Base-by-base conservation (phyloP, 1,139 yeast genomes). In the Lodderomyces beijingensis region DNA sequence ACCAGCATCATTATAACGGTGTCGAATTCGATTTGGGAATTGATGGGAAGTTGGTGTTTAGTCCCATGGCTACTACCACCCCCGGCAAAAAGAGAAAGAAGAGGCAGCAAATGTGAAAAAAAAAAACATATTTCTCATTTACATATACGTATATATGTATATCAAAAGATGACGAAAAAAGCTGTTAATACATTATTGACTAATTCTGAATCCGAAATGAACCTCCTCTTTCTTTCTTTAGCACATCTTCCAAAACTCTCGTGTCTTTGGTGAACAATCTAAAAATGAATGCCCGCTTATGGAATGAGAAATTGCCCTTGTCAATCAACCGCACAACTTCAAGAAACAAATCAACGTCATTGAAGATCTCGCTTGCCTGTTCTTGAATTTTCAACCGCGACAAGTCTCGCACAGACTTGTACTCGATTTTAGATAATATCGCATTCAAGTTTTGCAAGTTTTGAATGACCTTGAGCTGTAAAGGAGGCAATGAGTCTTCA, bases 241-340 rank as follows among this genome's bases (percentile, higher is more conserved):
- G 61, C 34, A 77, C 51, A 22, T 57, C 57, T 42, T 82, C 91
- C 50, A 85, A 57, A 28, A 81, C 62, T 21, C 62, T 63, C 4
- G 74, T 65, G 10, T 25, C 15, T 43, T 75, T 74, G 31, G 73
- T 69, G 48, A 87, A 80, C 38, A 85, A 59, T 33, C 80, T 89
- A 45, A 87, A 70, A 7, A 88, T 65, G 47, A 79, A 83, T 44
- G 77, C 70, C 27, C 95, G 59, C 25, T 78, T 77, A 7, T 74
- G 72, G 30, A 71, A 74, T 38, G 81, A 75, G 57, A 78, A 85
- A 38, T 75, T 74, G 45, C 82, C 88, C 35, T 67, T 65, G 38
- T 81, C 88, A 44, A 88, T 65, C 37, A 82, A 62, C 33, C 70
- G 65, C 49, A 85, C 65, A 3, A 82, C 77, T 36, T 78, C 74